Base-by-base conservation (phyloP, 306 rosid genomes). In the Fagus sylvatica region DNA sequence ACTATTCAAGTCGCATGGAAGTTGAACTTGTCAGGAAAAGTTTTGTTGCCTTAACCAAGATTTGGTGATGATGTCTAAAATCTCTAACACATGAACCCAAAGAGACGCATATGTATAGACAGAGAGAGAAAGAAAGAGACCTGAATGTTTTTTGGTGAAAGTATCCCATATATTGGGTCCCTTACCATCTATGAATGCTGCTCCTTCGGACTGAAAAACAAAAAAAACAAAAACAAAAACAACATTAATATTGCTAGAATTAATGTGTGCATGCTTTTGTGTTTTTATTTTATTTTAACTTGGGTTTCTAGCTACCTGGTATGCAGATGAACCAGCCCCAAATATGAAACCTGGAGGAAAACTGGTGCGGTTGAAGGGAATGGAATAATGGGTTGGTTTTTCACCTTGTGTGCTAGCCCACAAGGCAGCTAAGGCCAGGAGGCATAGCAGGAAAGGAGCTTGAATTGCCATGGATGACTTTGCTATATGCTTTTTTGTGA, bases 301-400 rank as follows among this genome's bases (percentile, higher is more conserved):
- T 22, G 28, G 28, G 28, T 22, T 22, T 22, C 28, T 32, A 34
- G 48, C 0, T 19, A 77, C 78, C 78, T 82, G 85, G 37, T 82
- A 82, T 32, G 85, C 78, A 56, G 85, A 71, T 28, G 78, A 53
- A 34, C 85, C 85, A 22, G 81, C 74, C 5, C 82, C 85, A 55
- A 82, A 82, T 6, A 82, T 2, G 53, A 82, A 82, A 11, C 30
- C 81, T 22, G 43, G 7, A 0, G 85, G 85, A 42, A 77, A 82
- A 61, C 68, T 62, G 32, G 46, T 76, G 62, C 74, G 48, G 19
- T 82, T 82, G 7, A 82, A 72, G 1, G 78, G 81, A 16, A 51
- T 34, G 7, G 78, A 53, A 51, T 65, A 43, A n/a, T 22, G 73
- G 56, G 10, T 51, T 16, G 85, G 78, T 30, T 54, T 70, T 0